These are phyloP conservation scores for Pythium myriotylum DNA, from an alignment of 352 stramenopile species.

Conservation along the genomic window DNA sequence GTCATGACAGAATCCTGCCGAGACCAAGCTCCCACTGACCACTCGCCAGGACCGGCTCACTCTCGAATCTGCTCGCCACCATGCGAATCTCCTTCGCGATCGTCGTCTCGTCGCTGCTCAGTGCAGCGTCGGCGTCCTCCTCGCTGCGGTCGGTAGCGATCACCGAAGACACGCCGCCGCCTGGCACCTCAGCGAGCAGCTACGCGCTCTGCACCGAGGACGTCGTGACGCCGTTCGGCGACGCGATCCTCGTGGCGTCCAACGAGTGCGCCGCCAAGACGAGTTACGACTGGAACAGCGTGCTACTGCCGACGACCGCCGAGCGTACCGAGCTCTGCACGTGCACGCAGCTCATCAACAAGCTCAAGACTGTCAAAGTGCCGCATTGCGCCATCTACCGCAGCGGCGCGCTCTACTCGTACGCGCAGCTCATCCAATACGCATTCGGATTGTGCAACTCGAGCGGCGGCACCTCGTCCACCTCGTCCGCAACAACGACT, in stretches of 20 bases:
- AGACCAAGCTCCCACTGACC: no score
- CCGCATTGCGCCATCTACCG: background rate
- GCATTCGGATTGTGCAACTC: background rate
- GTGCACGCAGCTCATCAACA: background rate
- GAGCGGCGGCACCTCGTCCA: background rate
- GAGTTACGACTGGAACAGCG: conserved; percentile 12
- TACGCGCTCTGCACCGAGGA: background rate
- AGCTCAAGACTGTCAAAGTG: background rate
- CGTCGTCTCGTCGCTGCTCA: background rate
- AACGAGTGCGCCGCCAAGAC: background rate
- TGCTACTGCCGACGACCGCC: background rate
- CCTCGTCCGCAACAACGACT: background rate
- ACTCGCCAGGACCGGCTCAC: no score
- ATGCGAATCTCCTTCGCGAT: no score
- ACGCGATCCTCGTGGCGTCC: background rate
- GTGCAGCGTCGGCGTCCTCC: background rate
- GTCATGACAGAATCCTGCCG: no score
- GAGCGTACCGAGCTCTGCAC: conserved; percentile 1
- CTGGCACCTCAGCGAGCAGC: no score
- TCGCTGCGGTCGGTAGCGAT: conserved; percentile 1
- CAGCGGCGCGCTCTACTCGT: conserved; percentile 2
- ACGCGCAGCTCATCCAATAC: background rate
- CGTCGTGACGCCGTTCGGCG: background rate
- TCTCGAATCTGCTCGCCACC: no score
- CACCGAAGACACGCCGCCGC: background rate